Conservation (phyloP, 2,329 filamentous ascomycete genomes). For the Fonsecaea nubica region DNA sequence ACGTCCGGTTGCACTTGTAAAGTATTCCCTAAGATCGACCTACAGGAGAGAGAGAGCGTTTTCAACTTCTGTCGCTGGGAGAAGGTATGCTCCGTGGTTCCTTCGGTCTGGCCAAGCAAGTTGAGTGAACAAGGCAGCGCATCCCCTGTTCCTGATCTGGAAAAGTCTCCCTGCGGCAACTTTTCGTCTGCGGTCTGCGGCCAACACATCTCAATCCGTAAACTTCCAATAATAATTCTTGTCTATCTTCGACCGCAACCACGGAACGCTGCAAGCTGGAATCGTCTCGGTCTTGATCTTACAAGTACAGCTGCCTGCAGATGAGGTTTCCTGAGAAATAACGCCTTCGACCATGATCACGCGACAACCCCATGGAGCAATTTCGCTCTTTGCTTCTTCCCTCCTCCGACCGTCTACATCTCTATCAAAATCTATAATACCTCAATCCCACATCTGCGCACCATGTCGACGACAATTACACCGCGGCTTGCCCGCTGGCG, state of each 20-base stretch:
- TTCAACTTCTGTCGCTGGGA: no score
- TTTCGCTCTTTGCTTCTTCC: slow-evolving; percentile 30
- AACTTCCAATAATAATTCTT: slow-evolving; percentile 1
- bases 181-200: neutral
- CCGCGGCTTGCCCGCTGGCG: slow-evolving; percentile 29
- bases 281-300: neutral
- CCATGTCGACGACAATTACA: slow-evolving; percentile 37
- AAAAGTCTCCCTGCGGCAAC: neutral
- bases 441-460: slow-evolving; percentile 34
- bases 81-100: neutral
- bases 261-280: neutral
- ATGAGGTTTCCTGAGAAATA: neutral
- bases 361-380: slow-evolving; percentile 19
- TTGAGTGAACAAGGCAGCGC: neutral
- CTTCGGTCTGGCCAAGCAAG: neutral
- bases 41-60: no score
- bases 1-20: no score
- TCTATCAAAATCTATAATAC: slow-evolving; percentile 6
- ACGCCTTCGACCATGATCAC: slow-evolving; percentile 23
- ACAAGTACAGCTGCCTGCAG: neutral
- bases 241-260: neutral
- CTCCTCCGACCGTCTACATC: slow-evolving; percentile 33
- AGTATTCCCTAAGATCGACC: no score
- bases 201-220: neutral
- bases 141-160: neutral